Conservation (phyloP, 2,329 filamentous ascomycete genomes). For the Phaeosphaeria sp. region DNA sequence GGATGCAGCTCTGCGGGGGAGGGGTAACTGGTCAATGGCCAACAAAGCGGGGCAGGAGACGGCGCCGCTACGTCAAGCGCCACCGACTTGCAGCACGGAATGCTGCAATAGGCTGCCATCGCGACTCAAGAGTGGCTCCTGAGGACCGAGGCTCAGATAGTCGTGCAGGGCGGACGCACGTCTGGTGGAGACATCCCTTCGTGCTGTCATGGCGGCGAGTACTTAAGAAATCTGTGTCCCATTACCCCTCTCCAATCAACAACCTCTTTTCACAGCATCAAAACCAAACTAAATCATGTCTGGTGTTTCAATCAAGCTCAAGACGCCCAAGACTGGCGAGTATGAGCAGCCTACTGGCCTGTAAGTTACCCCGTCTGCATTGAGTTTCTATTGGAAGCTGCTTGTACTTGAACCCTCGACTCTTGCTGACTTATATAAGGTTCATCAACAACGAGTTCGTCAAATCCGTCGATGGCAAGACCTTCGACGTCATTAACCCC, state of each 20-base stretch:
- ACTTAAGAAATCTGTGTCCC: conserved; percentile 38
- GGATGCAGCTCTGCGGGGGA: conserved; percentile 36
- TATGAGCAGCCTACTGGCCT: conserved; percentile 62
- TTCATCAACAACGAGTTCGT: conserved; percentile 96
- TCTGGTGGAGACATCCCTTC: conserved; percentile 28
- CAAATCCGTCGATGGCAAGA: conserved; percentile 82
- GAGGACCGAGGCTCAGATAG: conserved; percentile 39
- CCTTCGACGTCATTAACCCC: conserved; percentile 92
- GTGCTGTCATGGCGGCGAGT: conserved; percentile 33
- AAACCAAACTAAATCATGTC: conserved; percentile 49
- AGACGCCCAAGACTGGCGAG: conserved; percentile 70
- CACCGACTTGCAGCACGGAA: conserved; percentile 19
- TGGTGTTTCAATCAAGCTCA: conserved; percentile 62
- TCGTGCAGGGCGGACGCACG: conserved; percentile 17
- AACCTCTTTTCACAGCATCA: conserved; percentile 11
- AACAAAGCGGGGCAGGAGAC: conserved; percentile 37
- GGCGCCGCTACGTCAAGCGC: conserved; percentile 27
- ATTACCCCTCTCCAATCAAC: conserved; percentile 22
- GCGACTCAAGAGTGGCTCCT: conserved; percentile 33
- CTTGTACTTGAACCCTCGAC: neutral
- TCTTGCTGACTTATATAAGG: conserved; percentile 51
- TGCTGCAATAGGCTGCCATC: conserved; percentile 28
- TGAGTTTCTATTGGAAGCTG: conserved; percentile 13
- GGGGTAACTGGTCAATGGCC: conserved; percentile 39
- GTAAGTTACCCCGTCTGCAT: conserved; percentile 47